Evolutionary conservation across 139 green algal species (phyloP).

Genomic region (Chlamydomonas incerta): DNA sequence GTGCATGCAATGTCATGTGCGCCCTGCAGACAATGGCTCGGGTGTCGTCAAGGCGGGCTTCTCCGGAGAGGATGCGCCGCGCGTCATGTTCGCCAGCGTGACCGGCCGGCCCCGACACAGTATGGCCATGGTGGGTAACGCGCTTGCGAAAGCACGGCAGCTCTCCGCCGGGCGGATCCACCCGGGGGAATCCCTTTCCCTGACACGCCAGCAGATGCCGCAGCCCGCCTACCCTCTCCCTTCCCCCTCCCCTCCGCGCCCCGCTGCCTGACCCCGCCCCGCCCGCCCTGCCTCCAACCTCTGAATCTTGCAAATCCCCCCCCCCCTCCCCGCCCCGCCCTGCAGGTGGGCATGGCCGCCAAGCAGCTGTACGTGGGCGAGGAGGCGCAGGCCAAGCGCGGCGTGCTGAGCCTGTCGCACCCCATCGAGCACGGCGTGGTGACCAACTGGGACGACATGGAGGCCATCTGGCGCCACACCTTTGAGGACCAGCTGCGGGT

Average conservation of each 20-base stretch:
- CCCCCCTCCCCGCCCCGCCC: too few species aligned
- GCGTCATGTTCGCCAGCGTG: slow-evolving; percentile 53
- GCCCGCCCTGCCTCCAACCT: too few species aligned
- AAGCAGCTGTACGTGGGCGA: slow-evolving; percentile 91
- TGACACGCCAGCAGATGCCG: too few species aligned
- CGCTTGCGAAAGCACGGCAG: too few species aligned
- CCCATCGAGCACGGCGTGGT: slow-evolving; percentile 95
- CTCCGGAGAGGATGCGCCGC: slow-evolving; percentile 54
- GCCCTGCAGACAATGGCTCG: slow-evolving; percentile 49
- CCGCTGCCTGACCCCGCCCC: too few species aligned
- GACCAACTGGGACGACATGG: slow-evolving; percentile 97
- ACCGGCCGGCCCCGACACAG: slow-evolving; percentile 44
- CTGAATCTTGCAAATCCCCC: too few species aligned
- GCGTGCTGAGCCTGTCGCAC: slow-evolving; percentile 94
- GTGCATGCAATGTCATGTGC: too few species aligned
- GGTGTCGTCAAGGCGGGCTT: slow-evolving; percentile 62
- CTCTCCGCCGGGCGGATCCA: too few species aligned
- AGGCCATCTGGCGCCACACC: slow-evolving; percentile 98
- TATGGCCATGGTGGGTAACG: slow-evolving; percentile 46
- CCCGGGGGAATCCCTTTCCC: too few species aligned
- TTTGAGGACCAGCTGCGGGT: slow-evolving; percentile 98
- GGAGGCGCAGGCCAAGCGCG: slow-evolving; percentile 94
- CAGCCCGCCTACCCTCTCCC: too few species aligned
- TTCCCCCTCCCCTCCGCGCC: too few species aligned
- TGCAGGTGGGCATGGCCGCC: slow-evolving; percentile 62